Percentiles rank a stretch among this genome's conserved stretches.
Evolutionary conservation across 768 basidiomycete species (phyloP).

Genomic region (Suillus luteus): DNA sequence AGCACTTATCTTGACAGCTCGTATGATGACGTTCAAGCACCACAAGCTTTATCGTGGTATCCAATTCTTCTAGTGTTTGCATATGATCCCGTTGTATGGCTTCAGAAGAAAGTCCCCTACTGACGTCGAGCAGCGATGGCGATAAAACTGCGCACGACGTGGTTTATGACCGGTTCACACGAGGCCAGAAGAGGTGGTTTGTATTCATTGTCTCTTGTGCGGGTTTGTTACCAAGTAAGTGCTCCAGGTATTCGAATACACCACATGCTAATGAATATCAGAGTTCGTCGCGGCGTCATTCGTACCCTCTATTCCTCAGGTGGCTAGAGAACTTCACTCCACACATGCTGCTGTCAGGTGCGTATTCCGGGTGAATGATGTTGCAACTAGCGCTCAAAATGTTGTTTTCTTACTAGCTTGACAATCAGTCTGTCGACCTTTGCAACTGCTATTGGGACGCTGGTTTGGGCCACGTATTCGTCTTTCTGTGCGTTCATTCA

Average conservation of each 20-base stretch:
- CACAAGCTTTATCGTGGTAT: not conserved
- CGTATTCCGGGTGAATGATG: not conserved
- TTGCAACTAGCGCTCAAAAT: not conserved
- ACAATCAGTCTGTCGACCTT: conserved; percentile 52
- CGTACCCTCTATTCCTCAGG: conserved; percentile 67
- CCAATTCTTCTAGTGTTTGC: not conserved
- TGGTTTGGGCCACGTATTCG: conserved; percentile 50
- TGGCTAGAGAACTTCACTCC: conserved; percentile 60
- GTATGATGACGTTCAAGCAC: not conserved
- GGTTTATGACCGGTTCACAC: conserved; percentile 13
- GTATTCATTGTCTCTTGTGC: conserved; percentile 12
- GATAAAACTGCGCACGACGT: not conserved
- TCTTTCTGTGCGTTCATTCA: conserved; percentile 41
- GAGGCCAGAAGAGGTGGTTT: conserved; percentile 12
- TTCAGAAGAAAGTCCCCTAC: conserved; percentile 13
- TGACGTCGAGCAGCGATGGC: not conserved
- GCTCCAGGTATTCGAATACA: not conserved
- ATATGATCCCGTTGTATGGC: not conserved
- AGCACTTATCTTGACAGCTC: not conserved
- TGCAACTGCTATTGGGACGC: conserved; percentile 41
- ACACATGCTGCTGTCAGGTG: conserved; percentile 60
- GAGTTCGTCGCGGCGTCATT: conserved; percentile 70
- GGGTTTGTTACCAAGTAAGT: conserved; percentile 12
- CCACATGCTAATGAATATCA: conserved; percentile 25
- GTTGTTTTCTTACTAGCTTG: conserved; percentile 28